Base-by-base conservation (phyloP, 768 basidiomycete genomes). In the Hericium rajendrae region DNA sequence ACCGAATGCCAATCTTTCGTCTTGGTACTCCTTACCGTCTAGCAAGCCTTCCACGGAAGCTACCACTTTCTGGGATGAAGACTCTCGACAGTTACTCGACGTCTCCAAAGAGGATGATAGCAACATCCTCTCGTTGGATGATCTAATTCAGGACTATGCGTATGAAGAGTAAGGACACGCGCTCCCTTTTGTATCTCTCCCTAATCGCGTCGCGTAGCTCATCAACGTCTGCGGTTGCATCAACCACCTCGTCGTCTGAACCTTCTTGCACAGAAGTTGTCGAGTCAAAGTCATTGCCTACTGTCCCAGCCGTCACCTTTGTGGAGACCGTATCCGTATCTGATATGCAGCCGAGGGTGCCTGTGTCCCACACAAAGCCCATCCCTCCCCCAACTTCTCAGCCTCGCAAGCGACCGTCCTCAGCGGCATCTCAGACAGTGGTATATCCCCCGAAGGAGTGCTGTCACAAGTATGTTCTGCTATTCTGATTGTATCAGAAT, bases 381-480 rank as follows among this genome's bases (percentile, higher is more conserved):
- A 75, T 86, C 16, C 86, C 87, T 46, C 86, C 88, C 51, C 86
- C 86, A 48, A 76, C 79, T 4, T 69, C 80, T 18, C 71, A 80
- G 24, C 74, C 79, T 37, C 82, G 83, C 59, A 85, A 80, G 62
- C 73, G 72, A 24, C 80, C 84, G 55, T 74, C 73, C 13, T 72
- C 77, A 2, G 66, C 76, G 18, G 66, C 76, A 22, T 74, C 79
- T 50, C 82, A 80, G 52, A 79, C 76, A 38, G 81, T 89, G n/a
- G 79, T 88, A 15, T 77, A 75, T 69, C 88, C 87, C 24, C 74
- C 85, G 2, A 86, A 82, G 67, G 88, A 88, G 57, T 78, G 84
- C 3, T 91, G 88, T 64, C 81, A 80, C 71, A 88, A 86, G 88
- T 90, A 58, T 48, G 83, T 76, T 51, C 18, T 22, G 24, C 55